Conservation (phyloP, 148 eudicot species). For the Vaccinium macrocarpon region DNA sequence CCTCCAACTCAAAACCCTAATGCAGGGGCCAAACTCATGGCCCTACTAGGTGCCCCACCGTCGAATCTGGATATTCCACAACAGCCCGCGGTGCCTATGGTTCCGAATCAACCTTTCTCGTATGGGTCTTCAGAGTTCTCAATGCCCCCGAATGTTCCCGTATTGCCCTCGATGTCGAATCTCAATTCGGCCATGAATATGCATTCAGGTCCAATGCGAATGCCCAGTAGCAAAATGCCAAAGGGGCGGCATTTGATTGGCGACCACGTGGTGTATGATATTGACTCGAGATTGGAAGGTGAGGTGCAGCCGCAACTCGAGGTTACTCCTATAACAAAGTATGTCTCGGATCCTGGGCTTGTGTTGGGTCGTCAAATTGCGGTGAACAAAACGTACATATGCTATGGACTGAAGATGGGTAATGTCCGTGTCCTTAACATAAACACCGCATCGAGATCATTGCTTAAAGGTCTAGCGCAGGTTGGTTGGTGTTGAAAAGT, state of each 20-base stretch:
- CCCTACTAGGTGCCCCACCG: constrained; percentile 57
- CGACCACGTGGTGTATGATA: constrained; percentile 59
- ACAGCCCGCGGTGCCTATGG: constrained; percentile 28
- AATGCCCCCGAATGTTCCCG: constrained; percentile 18
- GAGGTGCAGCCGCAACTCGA: constrained; percentile 97
- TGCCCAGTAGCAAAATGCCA: constrained; percentile 80
- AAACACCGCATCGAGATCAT: constrained; percentile 80
- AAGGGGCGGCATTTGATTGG: constrained; percentile 81
- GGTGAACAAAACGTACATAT: constrained; percentile 81
- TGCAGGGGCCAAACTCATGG: constrained; percentile 74
- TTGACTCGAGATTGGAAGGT: constrained; percentile 70
- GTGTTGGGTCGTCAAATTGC: constrained; percentile 89
- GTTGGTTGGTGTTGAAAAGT: constrained; percentile 34
- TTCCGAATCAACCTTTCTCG: constrained; percentile 31
- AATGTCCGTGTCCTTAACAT: constrained; percentile 87
- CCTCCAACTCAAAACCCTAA: constrained; percentile 40
- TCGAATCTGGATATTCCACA: constrained; percentile 31
- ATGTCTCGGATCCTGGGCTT: constrained; percentile 82
- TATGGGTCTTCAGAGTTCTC: constrained; percentile 44
- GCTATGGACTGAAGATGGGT: constrained; percentile 93
- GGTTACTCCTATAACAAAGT: constrained; percentile 95
- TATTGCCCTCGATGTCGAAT: constrained; percentile 28
- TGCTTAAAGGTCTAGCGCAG: constrained; percentile 91
- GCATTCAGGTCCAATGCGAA: constrained; percentile 48
- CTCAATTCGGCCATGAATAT: constrained; percentile 21